Base-by-base conservation (phyloP, 2,329 filamentous ascomycete genomes). In the Pseudogymnoascus sp. region DNA sequence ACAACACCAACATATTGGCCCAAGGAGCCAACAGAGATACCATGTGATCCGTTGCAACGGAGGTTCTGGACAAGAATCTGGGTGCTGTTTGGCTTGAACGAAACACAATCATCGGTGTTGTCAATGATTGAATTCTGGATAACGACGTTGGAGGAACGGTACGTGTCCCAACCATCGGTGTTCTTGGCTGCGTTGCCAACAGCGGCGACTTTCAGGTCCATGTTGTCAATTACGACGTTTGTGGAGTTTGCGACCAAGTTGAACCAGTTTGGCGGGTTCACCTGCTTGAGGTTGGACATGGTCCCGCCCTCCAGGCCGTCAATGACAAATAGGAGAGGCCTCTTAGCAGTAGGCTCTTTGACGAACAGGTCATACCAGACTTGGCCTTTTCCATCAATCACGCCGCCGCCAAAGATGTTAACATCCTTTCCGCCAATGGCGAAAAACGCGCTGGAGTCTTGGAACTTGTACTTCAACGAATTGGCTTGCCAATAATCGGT, bases 81-180 rank as follows among this genome's bases (percentile, higher is more conserved):
- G 45, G 85, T 89, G 68, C 81, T 85, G 72, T 90, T 90, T 16
- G 87, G 87, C 73, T 90, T 90, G 79, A 90, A 90, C 0, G 85
- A 86, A 11, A 90, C 84, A 64, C 88, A 90, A 70, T 91, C 84
- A 70, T 89, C 86, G 37, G 83, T 84, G 67, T 88, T 88, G 71
- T 83, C 78, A 66, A 86, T 81, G 26, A 81, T 73, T 0, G 83
- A 88, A 70, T 89, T 83, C 68, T 89, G 86, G 37, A 90, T 88
- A 0, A 86, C 81, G 37, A 90, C 78, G 59, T 82, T 80, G 23
- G 78, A 74, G 11, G 81, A 83, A 6, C 85, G 81, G 69, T 88
- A 86, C 0, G 81, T 86, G 66, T 87, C 83, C 82, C 82, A 84
- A 37, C 82, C 84, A 69, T 88, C 85, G 0, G 85, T 88, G 72